Evolutionary conservation across 768 basidiomycete species (phyloP).

Genomic region (Hygrocybe punicea): DNA sequence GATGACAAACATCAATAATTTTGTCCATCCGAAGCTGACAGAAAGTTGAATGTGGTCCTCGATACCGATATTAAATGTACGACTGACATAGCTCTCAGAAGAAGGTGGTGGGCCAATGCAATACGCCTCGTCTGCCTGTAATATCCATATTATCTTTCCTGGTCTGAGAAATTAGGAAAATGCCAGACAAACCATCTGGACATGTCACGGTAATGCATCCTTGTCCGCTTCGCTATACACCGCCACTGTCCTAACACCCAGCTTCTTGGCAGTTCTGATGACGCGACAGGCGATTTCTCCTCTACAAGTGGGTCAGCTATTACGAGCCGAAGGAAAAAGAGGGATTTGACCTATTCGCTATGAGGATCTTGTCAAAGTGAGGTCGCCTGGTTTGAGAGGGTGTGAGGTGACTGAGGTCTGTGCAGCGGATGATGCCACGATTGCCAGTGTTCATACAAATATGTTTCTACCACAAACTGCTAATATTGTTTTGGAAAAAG

Average conservation of each 20-base stretch:
- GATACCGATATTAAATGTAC: neutral
- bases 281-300: slow-evolving; percentile 96
- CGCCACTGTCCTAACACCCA: slow-evolving; percentile 89
- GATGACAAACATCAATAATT: slow-evolving; percentile 78
- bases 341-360: slow-evolving; percentile 72
- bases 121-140: slow-evolving; percentile 80
- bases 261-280: slow-evolving; percentile 81
- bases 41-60: neutral
- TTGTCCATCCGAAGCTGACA: slow-evolving; percentile 78
- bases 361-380: slow-evolving; percentile 86
- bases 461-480: no score
- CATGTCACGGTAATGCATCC: slow-evolving; percentile 78
- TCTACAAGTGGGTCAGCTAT: slow-evolving; percentile 37
- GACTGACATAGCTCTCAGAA: slow-evolving; percentile 80
- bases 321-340: neutral
- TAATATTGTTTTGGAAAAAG: no score
- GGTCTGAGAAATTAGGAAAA: no score
- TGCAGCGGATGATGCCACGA: neutral
- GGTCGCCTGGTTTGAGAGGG: slow-evolving; percentile 32
- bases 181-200: slow-evolving; percentile 57
- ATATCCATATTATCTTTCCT: neutral
- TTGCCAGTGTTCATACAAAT: no score
- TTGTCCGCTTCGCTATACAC: slow-evolving; percentile 88
- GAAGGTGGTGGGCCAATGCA: slow-evolving; percentile 92
- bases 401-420: neutral